phyloP scores from a whole-genome alignment of 1,284 basidiomycete species.

The Ustilago bromivora region DNA sequence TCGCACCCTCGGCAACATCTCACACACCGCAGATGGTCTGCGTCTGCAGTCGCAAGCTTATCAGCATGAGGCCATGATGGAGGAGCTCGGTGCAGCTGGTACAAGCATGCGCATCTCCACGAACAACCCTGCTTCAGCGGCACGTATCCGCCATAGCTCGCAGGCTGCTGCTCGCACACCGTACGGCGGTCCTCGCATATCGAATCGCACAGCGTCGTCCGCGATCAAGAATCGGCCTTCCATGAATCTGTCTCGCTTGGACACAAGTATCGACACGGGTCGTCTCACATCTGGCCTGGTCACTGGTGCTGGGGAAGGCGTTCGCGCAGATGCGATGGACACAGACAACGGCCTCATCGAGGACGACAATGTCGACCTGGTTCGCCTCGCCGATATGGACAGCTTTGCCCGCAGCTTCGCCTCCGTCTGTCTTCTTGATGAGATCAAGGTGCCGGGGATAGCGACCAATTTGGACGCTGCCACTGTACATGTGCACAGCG shows the following conservation, averaged over 20 bases:
- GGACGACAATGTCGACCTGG: conserved; percentile 25
- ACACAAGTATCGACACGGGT: conserved; percentile 29
- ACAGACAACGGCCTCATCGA: conserved; percentile 20
- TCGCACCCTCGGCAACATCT: conserved; percentile 47
- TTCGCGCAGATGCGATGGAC: conserved; percentile 20
- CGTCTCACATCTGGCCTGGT: conserved; percentile 20
- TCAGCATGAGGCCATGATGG: conserved; percentile 43
- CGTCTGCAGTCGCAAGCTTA: conserved; percentile 39
- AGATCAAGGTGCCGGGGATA: conserved; percentile 35
- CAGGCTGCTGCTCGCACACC: conserved; percentile 46
- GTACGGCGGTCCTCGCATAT: conserved; percentile 40
- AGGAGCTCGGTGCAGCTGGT: conserved; percentile 29
- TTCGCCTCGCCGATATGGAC: conserved; percentile 44
- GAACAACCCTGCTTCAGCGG: conserved; percentile 24
- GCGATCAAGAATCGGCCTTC: conserved; percentile 32
- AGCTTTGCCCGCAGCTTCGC: conserved; percentile 58
- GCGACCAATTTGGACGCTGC: background rate
- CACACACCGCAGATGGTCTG: conserved; percentile 52
- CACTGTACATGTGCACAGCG: conserved; percentile 14
- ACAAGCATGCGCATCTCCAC: conserved; percentile 33
- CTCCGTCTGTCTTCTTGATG: conserved; percentile 52
- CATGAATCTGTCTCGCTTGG: conserved; percentile 39
- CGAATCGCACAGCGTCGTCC: conserved; percentile 29
- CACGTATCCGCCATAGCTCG: conserved; percentile 45
- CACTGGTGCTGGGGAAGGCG: conserved; percentile 16